Evolutionary conservation across 805 yeast species (phyloP).

Genomic region (Wickerhamiella australiensis): DNA sequence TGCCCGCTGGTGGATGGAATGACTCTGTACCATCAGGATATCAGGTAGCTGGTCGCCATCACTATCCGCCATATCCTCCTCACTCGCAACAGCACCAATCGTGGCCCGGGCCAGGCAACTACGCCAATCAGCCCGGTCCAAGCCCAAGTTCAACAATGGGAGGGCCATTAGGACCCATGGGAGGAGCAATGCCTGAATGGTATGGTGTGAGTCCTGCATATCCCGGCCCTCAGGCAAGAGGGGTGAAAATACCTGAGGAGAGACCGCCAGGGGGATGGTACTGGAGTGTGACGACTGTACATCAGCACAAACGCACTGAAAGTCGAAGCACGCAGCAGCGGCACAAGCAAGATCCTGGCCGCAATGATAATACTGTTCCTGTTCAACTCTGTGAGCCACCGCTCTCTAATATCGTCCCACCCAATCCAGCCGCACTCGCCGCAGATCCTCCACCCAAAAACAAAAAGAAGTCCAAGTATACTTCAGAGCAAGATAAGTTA

Average conservation of each 20-base stretch:
- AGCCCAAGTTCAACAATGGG: neutral
- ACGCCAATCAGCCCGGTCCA: neutral
- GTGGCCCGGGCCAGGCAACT: neutral
- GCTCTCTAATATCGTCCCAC: constrained; percentile 30
- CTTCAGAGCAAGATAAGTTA: constrained; percentile 53
- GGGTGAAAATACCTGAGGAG: neutral
- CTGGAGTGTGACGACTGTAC: constrained; percentile 17
- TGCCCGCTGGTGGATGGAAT: neutral
- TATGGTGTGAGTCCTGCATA: neutral
- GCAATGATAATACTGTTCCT: constrained; percentile 14
- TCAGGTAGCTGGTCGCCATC: neutral
- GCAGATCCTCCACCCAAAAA: constrained; percentile 39
- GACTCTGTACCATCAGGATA: neutral
- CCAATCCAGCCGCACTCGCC: constrained; percentile 34
- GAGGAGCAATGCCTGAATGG: neutral
- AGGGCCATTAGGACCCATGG: neutral
- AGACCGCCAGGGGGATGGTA: constrained; percentile 21
- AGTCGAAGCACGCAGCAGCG: constrained; percentile 4
- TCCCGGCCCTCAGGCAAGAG: neutral
- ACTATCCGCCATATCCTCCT: neutral
- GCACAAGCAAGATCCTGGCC: constrained; percentile 15
- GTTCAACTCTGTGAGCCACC: constrained; percentile 40
- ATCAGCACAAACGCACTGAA: constrained; percentile 4
- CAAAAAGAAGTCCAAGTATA: constrained; percentile 55
- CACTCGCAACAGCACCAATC: neutral